Percentiles rank a stretch among this genome's conserved stretches.
Conservation (phyloP, 2,329 filamentous ascomycete species). For the Sclerotinia nivalis region DNA sequence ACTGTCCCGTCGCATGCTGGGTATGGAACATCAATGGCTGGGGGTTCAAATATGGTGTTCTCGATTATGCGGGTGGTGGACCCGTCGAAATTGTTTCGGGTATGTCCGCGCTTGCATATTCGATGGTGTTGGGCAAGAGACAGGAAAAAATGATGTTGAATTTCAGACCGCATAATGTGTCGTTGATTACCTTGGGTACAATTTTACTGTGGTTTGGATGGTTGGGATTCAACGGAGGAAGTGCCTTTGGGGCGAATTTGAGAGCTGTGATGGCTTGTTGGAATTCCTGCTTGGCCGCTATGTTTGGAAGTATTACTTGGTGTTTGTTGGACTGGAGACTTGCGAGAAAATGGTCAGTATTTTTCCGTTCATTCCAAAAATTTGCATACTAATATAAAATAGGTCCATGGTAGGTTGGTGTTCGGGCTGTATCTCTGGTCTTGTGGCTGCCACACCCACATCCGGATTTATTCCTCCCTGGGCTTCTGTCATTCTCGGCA, state of each 20-base stretch:
- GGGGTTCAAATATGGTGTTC: conserved; percentile 85
- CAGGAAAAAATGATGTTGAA: conserved; percentile 99
- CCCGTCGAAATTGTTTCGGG: conserved; percentile 97
- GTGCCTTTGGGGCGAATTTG: conserved; percentile 88
- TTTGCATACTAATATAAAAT: not conserved
- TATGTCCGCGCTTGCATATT: conserved; percentile 90
- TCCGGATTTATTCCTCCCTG: conserved; percentile 69
- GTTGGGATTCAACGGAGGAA: conserved; percentile 98
- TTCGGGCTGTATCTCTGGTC: conserved; percentile 69
- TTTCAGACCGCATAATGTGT: conserved; percentile 98
- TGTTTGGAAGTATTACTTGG: conserved; percentile 92
- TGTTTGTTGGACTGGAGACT: conserved; percentile 93
- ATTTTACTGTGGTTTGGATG: conserved; percentile 98
- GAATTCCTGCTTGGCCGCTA: conserved; percentile 82
- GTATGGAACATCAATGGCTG: conserved; percentile 94
- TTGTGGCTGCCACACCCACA: conserved; percentile 69
- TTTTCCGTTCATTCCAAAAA: conserved; percentile 40
- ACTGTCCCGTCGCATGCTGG: conserved; percentile 97
- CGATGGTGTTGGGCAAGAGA: conserved; percentile 89
- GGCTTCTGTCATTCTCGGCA: conserved; percentile 66
- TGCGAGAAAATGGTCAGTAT: conserved; percentile 36
- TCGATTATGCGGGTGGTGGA: conserved; percentile 95
- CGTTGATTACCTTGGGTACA: conserved; percentile 92
- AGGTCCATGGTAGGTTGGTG: conserved; percentile 78
- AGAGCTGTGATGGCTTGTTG: conserved; percentile 95